A percentile compares a stretch with the other conserved stretches of the same genome.
phyloP scores from a whole-genome alignment of 495 filamentous ascomycete species.

The Annulohypoxylon maeteangense region DNA sequence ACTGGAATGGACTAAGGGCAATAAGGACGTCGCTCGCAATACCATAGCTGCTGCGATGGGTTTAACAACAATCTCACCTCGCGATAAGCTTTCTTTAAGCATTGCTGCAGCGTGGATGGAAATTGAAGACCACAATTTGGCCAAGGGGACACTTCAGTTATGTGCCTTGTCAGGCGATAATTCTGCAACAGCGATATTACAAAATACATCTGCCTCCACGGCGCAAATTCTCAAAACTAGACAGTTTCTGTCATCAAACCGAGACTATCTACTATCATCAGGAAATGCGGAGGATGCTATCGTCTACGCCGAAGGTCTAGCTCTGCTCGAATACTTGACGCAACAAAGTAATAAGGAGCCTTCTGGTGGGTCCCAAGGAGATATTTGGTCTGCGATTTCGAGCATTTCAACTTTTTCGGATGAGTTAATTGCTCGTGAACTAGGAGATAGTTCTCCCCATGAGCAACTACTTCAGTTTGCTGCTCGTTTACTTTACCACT shows the following conservation, averaged over 20 bases:
- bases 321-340: conserved; percentile 72
- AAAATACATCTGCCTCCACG: conserved; percentile 24
- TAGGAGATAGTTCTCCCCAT: conserved; percentile 47
- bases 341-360: conserved; percentile 47
- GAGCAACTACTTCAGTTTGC: conserved; percentile 74
- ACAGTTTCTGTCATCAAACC: conserved; percentile 65
- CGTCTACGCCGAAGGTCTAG: conserved; percentile 68
- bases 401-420: conserved; percentile 52
- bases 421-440: conserved; percentile 50
- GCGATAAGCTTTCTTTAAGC: conserved; percentile 25
- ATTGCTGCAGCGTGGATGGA: conserved; percentile 69
- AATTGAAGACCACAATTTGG: conserved; percentile 60
- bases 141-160: conserved; percentile 60
- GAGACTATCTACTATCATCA: conserved; percentile 66
- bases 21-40: conserved; percentile 64
- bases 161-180: conserved; percentile 35
- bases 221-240: conserved; percentile 65
- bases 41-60: conserved; percentile 67
- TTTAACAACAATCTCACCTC: conserved; percentile 22
- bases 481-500: conserved; percentile 73
- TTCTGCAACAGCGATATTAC: neutral
- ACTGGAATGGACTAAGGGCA: conserved; percentile 70
- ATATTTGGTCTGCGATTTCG: conserved; percentile 61
- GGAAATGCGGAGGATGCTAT: conserved; percentile 56
- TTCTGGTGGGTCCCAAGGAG: conserved; percentile 54